Evolutionary conservation across 768 basidiomycete genomes (phyloP).

Genomic region (Russula dissimulans): DNA sequence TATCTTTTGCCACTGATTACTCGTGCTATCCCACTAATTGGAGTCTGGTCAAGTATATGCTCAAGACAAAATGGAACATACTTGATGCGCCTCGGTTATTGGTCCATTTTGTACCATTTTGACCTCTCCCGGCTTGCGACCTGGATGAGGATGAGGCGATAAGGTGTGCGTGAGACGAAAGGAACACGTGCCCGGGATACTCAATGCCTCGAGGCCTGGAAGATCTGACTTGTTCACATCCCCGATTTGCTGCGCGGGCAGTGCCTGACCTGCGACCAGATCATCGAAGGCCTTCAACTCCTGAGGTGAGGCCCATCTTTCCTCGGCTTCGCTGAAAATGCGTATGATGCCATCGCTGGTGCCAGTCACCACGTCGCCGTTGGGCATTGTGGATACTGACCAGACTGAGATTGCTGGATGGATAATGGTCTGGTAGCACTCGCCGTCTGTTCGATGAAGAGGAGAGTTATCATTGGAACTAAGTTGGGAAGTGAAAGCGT

Average conservation of each 20-base stretch:
- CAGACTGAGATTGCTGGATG: conserved; percentile 98
- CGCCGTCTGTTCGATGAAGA: conserved; percentile 50
- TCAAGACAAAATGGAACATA: conserved; percentile 25
- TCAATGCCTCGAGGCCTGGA: conserved; percentile 76
- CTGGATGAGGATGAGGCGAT: conserved; percentile 29
- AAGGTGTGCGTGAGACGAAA: background rate
- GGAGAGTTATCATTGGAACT: background rate
- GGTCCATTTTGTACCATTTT: conserved; percentile 81
- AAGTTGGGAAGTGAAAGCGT: conserved; percentile 21
- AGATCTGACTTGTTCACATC: conserved; percentile 90
- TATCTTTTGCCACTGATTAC: conserved; percentile 78
- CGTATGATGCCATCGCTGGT: conserved; percentile 83
- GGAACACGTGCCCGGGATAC: conserved; percentile 46
- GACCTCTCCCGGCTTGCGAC: conserved; percentile 90
- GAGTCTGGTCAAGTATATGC: background rate
- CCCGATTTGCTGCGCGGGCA: conserved; percentile 77
- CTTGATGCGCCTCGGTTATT: conserved; percentile 86
- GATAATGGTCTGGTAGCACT: conserved; percentile 79
- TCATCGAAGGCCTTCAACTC: conserved; percentile 66
- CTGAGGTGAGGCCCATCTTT: conserved; percentile 60
- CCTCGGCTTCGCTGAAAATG: conserved; percentile 68
- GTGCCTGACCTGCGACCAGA: conserved; percentile 62
- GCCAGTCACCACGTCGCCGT: conserved; percentile 88
- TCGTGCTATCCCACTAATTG: conserved; percentile 67
- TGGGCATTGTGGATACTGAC: conserved; percentile 80